A percentile compares a stretch with the other conserved stretches of the same genome.
These are phyloP conservation scores for Penicillium flavigenum DNA, from an alignment of 495 filamentous ascomycete species.

Conservation along the genomic window DNA sequence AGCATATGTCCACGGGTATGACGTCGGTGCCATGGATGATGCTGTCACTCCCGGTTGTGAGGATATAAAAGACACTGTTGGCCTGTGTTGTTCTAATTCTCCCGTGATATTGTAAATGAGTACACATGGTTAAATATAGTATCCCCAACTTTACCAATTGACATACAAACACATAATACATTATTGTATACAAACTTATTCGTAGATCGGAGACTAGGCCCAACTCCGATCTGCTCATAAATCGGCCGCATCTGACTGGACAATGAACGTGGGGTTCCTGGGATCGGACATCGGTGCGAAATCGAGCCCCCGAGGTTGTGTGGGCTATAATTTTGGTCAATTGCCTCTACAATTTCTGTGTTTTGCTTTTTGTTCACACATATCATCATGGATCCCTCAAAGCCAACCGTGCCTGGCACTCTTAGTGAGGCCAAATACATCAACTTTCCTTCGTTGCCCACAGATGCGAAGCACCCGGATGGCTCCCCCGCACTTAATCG, in stretches of 20 bases:
- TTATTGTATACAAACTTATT: background rate
- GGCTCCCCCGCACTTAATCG: slow-evolving; percentile 67
- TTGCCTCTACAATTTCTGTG: background rate
- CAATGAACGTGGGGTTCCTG: slow-evolving; percentile 21
- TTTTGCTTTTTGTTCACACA: background rate
- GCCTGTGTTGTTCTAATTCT: too few species aligned
- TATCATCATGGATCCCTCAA: slow-evolving; percentile 28
- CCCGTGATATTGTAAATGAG: background rate
- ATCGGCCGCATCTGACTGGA: slow-evolving; percentile 25
- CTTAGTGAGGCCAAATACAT: slow-evolving; percentile 56
- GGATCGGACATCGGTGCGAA: slow-evolving; percentile 27
- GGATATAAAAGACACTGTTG: too few species aligned
- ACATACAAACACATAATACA: background rate
- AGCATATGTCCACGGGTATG: background rate
- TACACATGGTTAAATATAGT: background rate
- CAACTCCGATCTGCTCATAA: slow-evolving; percentile 31
- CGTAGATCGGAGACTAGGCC: slow-evolving; percentile 21
- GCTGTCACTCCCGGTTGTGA: background rate
- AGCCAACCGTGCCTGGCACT: slow-evolving; percentile 23
- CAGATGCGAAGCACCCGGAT: slow-evolving; percentile 55
- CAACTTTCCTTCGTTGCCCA: slow-evolving; percentile 59
- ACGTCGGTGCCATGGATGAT: background rate
- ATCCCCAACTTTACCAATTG: background rate
- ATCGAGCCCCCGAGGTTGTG: slow-evolving; percentile 4
- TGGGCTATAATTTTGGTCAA: background rate